Evolutionary conservation across 139 green algal species (phyloP), one percentile per base, ranked within the genome.

Genomic region (Haematococcus sp.): DNA sequence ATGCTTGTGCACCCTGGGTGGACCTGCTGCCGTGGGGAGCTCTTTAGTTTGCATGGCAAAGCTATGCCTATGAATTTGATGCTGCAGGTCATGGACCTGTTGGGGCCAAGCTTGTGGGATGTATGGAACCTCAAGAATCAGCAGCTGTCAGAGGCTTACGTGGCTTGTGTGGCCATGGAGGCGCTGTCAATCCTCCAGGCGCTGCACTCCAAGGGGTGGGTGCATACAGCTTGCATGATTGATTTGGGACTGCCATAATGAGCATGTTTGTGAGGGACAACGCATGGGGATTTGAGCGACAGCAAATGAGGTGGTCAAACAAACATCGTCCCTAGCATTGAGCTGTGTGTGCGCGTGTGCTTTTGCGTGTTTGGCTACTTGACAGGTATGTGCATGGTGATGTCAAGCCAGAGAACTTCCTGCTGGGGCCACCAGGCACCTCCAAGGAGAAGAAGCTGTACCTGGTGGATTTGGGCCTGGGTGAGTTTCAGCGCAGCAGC

Each of bases 351-450:
- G n/a, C n/a, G n/a, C n/a, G n/a, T n/a, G n/a, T n/a, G n/a, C n/a
- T n/a, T n/a, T n/a, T n/a, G n/a, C n/a, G n/a, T n/a, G n/a, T n/a
- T n/a, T n/a, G n/a, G n/a, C n/a, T n/a, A n/a, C n/a, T n/a, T n/a
- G n/a, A n/a, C 71, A 94, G 93, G 34, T 99, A 97, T 86, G 96
- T 99, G 32, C 96, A 99, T 76, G 96, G 96, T 15, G 96, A 99
- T 84, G 93, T 99, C 43, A 99, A 99, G 85, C 96, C 96, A 11
- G 96, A 99, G 80, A 99, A 99, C 88, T 99, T 99, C 87, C 81
- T 99, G 44, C 76, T 99, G 70, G 96, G 96, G 0, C 89, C 91
- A 59, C 71, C 88, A 9, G 88, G 86, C 71, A 93, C 85, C 4
- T 76, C 84, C 22, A 92, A 94, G 59, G 92, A 97, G 76, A 98